Conservation (phyloP, 495 filamentous ascomycete species). For the Diplogelasinospora grovesii region DNA sequence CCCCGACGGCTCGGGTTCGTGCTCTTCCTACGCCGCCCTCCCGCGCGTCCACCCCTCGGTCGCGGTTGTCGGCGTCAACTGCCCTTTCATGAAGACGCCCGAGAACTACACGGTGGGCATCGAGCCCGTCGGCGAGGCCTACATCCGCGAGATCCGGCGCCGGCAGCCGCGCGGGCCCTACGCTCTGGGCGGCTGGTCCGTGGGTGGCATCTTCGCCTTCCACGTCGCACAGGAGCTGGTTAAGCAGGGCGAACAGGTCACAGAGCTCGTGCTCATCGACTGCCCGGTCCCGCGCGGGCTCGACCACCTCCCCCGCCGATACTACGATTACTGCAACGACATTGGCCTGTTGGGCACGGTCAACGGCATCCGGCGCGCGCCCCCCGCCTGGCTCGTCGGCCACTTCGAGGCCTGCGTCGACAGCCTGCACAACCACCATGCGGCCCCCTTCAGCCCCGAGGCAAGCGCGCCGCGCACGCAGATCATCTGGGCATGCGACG, state of each 20-base stretch:
- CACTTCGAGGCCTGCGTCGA: neutral
- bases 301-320: neutral
- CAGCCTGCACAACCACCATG: neutral
- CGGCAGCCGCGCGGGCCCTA: conserved; percentile 48
- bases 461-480: neutral
- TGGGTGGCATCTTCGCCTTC: conserved; percentile 67
- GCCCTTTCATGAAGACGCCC: neutral
- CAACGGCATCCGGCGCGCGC: neutral
- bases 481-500: conserved; percentile 3
- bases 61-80: conserved; percentile 13
- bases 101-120: conserved; percentile 4
- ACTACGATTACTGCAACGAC: conserved; percentile 2
- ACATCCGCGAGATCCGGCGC: conserved; percentile 13
- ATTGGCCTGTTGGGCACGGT: neutral
- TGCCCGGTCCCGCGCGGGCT: neutral
- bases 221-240: conserved; percentile 54
- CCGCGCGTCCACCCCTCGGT: conserved; percentile 20
- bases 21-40: conserved; percentile 40
- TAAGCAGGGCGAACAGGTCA: conserved; percentile 53
- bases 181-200: conserved; percentile 59
- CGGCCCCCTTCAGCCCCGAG: neutral
- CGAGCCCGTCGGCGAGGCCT: conserved; percentile 37
- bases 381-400: neutral
- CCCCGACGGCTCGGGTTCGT: conserved; percentile 57
- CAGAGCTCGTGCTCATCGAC: conserved; percentile 1